Percentiles rank a stretch among this genome's conserved stretches.
Conservation (phyloP, 495 filamentous ascomycete genomes). For the Podospora anserina region DNA sequence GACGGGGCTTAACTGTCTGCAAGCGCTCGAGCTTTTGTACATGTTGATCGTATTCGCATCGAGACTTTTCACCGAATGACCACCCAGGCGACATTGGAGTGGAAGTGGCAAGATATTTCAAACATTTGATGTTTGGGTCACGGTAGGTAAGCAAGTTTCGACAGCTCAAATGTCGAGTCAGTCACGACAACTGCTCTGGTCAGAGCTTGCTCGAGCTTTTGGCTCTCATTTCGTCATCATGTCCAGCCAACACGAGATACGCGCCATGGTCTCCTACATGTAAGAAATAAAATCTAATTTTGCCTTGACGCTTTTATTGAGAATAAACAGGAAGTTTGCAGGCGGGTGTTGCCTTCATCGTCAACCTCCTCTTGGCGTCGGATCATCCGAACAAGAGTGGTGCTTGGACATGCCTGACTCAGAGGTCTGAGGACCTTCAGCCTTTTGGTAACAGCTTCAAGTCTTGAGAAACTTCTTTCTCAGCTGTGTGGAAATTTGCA, state of each 20-base stretch:
- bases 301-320: neutral
- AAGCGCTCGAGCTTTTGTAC: neutral
- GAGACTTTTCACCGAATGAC: neutral
- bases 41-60: conserved; percentile 1
- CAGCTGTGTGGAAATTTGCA: too few species aligned
- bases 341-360: neutral
- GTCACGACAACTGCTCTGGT: neutral
- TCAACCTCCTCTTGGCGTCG: neutral
- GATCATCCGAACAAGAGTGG: neutral
- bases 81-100: neutral
- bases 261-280: too few species aligned
- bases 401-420: neutral
- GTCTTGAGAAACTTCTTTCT: too few species aligned
- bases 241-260: too few species aligned
- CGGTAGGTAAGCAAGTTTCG: neutral
- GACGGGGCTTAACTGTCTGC: neutral
- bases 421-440: neutral
- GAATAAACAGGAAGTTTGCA: neutral
- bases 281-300: too few species aligned
- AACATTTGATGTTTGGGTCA: neutral
- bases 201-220: too few species aligned
- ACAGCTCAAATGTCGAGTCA: neutral
- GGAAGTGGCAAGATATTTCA: neutral
- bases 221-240: too few species aligned
- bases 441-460: too few species aligned